These are phyloP conservation scores for Paspalum notatum DNA, from an alignment of 176 grass and related monocot species.

Conservation along the genomic window DNA sequence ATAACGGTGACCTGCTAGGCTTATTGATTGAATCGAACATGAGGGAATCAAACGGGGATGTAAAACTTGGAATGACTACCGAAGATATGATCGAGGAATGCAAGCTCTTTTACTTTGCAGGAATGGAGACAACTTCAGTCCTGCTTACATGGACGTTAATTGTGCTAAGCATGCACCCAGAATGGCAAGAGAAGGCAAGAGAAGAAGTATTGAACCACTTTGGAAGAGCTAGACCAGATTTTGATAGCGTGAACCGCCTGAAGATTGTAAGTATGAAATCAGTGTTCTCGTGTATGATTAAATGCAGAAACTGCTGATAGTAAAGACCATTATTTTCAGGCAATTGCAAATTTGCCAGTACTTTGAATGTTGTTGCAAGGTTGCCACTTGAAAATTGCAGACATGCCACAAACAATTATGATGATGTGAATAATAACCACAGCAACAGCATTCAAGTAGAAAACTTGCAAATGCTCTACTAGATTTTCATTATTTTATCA, in stretches of 20 bases:
- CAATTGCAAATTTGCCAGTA: neutral
- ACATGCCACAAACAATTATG: neutral
- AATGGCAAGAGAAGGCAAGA: constrained; percentile 72
- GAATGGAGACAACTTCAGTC: constrained; percentile 79
- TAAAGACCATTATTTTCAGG: neutral
- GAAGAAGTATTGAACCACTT: constrained; percentile 81
- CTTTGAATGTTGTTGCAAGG: neutral
- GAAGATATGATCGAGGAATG: constrained; percentile 81
- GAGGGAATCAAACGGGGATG: constrained; percentile 47
- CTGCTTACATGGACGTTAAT: constrained; percentile 86
- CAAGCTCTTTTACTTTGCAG: constrained; percentile 89
- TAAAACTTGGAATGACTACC: constrained; percentile 53
- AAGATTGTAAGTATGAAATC: constrained; percentile 69
- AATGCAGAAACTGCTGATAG: neutral
- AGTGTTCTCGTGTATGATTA: neutral
- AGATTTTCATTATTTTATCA: neutral
- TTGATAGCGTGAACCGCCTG: constrained; percentile 57
- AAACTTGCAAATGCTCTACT: neutral
- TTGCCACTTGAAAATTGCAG: neutral
- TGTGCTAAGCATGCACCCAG: constrained; percentile 72
- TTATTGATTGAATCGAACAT: constrained; percentile 77
- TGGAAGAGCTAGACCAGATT: constrained; percentile 52
- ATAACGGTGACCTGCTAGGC: constrained; percentile 61
- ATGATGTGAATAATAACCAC: too few species aligned
- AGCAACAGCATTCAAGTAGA: neutral